These are phyloP conservation scores for Pichia gijzeniarum DNA, from an alignment of 805 yeast genomes.

Conservation along the genomic window DNA sequence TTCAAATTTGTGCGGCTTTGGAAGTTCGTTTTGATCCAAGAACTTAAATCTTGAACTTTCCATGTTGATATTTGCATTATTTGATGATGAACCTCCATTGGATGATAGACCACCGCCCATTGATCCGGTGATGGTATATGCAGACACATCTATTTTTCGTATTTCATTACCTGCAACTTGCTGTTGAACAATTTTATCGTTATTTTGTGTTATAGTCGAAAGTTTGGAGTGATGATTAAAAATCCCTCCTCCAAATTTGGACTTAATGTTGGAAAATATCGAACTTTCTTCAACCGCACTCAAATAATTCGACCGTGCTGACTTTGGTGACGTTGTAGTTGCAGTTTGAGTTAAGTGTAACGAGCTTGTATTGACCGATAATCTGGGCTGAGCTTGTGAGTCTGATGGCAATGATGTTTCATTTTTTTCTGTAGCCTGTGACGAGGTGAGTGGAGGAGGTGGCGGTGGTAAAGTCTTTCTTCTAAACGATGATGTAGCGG, in stretches of 20 bases:
- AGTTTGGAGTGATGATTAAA: conserved; percentile 9
- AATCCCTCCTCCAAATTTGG: conserved; percentile 12
- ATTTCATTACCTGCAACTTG: conserved; percentile 44
- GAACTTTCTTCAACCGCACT: conserved; percentile 9
- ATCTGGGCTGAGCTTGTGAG: conserved; percentile 6
- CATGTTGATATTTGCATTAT: conserved; percentile 36
- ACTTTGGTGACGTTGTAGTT: conserved; percentile 3
- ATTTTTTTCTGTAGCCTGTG: conserved; percentile 6
- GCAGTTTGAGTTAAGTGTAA: conserved; percentile 11
- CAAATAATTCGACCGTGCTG: conserved; percentile 6
- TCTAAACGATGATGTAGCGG: conserved; percentile 3
- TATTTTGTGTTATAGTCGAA: conserved; percentile 5
- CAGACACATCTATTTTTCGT: conserved; percentile 57
- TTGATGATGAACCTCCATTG: neutral
- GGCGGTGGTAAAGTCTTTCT: conserved; percentile 20
- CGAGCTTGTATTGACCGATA: conserved; percentile 21
- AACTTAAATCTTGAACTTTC: conserved; percentile 74
- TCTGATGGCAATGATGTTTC: neutral
- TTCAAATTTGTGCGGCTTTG: conserved; percentile 79
- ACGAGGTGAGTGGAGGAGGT: conserved; percentile 31
- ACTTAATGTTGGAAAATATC: conserved; percentile 7
- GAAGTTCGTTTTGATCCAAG: conserved; percentile 60
- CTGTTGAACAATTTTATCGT: conserved; percentile 31
- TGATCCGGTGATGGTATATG: conserved; percentile 52
- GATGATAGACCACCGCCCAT: conserved; percentile 12